Evolutionary conservation across 2,329 filamentous ascomycete genomes (phyloP), one percentile per base, ranked within the genome.

Genomic region (Fusarium sterilihyphosum): DNA sequence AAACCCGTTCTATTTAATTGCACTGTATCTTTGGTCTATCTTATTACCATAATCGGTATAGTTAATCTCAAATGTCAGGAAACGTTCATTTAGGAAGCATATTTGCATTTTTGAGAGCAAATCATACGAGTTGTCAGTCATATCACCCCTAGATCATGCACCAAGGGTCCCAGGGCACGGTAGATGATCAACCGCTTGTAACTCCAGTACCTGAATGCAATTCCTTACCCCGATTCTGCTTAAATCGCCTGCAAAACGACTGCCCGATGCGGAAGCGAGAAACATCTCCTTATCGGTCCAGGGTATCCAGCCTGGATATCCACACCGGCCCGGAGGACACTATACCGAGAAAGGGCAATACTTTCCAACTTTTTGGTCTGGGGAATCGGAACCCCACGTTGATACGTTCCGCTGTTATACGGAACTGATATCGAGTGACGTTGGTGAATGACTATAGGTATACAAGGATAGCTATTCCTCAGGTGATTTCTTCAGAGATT

Each of bases 1-100:
- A 47, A 38, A 12, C 18, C 24, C 46, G 20, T 20, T 53, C 41
- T 60, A 67, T 44, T 58, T 71, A 73, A 69, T 58, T 60, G 24
- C 53, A 73, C 44, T 75, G 64, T 72, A 26, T 47, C 20, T 67
- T 73, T 74, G 72, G 66, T 70, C 73, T 74, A 74, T 75, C 73
- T 67, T 70, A 22, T 22, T 73, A n/a, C 72, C 46, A 8, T 0
- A n/a, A 59, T 33, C 1, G 73, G 73, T 20, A 64, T 73, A 38
- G 73, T 31, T 6, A 1, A 16, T 31, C 31, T 29, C 8, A 1
- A n/a, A 6, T 24, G 41, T 3, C 6, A 38, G 16, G 9, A 35
- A 31, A 17, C 20, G 20, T 56, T 14, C 8, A 41, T 52, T 40
- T 41, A n/a, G 47, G 58, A 24, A 44, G 24, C 50, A 43, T 22